A percentile compares a stretch with the other conserved stretches of the same genome.
phyloP scores from a whole-genome alignment of 139 green algal genomes.

The Micromonas commoda region DNA sequence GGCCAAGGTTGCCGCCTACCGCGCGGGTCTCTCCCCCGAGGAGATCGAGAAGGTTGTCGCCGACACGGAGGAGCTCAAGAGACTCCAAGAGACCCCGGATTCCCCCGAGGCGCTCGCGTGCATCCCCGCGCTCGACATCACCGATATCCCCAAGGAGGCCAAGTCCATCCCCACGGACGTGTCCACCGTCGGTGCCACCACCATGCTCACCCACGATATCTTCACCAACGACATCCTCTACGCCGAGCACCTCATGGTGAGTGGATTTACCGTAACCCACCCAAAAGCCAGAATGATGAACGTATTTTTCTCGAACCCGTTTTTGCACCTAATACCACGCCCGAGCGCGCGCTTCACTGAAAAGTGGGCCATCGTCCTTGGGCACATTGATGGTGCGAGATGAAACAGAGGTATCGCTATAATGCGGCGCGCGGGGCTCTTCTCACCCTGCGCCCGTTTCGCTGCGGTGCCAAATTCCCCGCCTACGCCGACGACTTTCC shows the following conservation, averaged over 20 bases:
- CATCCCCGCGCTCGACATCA: slow-evolving; percentile 72
- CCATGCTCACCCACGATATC: slow-evolving; percentile 84
- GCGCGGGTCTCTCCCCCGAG: slow-evolving; percentile 45
- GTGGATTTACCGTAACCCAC: too few relatives aligned
- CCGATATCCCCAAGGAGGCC: slow-evolving; percentile 81
- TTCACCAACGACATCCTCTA: slow-evolving; percentile 99
- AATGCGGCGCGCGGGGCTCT: background rate
- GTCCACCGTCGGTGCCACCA: slow-evolving; percentile 49
- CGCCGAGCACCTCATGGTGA: slow-evolving; percentile 57
- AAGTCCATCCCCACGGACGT: slow-evolving; percentile 65
- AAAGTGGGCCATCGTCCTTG: background rate
- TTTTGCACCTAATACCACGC: background rate
- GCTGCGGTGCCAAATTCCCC: slow-evolving; percentile 15
- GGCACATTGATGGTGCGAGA: background rate
- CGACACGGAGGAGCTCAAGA: slow-evolving; percentile 73
- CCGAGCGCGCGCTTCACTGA: background rate
- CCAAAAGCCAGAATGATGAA: too few relatives aligned
- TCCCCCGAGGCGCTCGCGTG: slow-evolving; percentile 58
- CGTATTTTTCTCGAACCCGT: background rate
- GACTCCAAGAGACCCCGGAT: slow-evolving; percentile 92
- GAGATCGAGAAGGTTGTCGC: slow-evolving; percentile 56
- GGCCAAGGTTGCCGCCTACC: slow-evolving; percentile 45
- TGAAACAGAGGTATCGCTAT: background rate
- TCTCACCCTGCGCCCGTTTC: background rate
- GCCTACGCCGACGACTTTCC: too few relatives aligned